Conservation (phyloP, 2,329 filamentous ascomycete species). For the Phialemoniopsis sp. region DNA sequence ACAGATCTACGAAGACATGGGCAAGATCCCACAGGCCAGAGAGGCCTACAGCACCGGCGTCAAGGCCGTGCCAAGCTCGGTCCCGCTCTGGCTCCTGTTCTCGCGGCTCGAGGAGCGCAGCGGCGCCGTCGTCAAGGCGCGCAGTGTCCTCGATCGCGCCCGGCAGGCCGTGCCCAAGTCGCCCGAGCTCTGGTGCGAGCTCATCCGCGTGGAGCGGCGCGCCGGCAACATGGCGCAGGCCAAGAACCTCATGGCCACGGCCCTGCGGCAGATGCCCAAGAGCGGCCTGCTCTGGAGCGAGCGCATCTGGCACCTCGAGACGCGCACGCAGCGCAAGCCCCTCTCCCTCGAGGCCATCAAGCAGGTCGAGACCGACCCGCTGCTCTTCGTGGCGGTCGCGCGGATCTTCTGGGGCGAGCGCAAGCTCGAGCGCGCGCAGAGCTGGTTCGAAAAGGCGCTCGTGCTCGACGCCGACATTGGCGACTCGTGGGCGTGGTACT, state of each 20-base stretch:
- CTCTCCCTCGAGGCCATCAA: constrained; percentile 92
- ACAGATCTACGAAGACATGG: constrained; percentile 86
- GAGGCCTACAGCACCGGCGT: constrained; percentile 89
- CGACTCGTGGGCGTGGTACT: constrained; percentile 98
- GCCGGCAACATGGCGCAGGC: constrained; percentile 81
- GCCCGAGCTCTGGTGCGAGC: constrained; percentile 84
- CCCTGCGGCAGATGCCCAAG: constrained; percentile 84
- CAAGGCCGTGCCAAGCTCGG: constrained; percentile 77
- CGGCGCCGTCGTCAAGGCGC: constrained; percentile 83
- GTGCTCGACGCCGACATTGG: constrained; percentile 81
- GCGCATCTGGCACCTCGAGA: constrained; percentile 91
- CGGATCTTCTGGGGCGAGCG: constrained; percentile 96
- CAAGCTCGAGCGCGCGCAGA: constrained; percentile 87
- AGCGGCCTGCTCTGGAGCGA: constrained; percentile 89
- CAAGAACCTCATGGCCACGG: constrained; percentile 88
- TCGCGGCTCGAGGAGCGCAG: constrained; percentile 81
- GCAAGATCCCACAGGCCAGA: constrained; percentile 76
- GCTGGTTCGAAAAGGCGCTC: constrained; percentile 96
- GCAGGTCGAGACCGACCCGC: constrained; percentile 88
- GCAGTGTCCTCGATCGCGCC: constrained; percentile 88
- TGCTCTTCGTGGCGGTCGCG: constrained; percentile 85
- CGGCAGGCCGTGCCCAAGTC: constrained; percentile 83
- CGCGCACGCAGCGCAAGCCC: constrained; percentile 87
- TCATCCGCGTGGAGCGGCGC: constrained; percentile 86
- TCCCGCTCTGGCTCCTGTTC: constrained; percentile 86